Percentiles rank a stretch among this genome's conserved stretches.
These are phyloP conservation scores for Trichoderma harzianum DNA, from an alignment of 2,329 filamentous ascomycete species.

Conservation along the genomic window DNA sequence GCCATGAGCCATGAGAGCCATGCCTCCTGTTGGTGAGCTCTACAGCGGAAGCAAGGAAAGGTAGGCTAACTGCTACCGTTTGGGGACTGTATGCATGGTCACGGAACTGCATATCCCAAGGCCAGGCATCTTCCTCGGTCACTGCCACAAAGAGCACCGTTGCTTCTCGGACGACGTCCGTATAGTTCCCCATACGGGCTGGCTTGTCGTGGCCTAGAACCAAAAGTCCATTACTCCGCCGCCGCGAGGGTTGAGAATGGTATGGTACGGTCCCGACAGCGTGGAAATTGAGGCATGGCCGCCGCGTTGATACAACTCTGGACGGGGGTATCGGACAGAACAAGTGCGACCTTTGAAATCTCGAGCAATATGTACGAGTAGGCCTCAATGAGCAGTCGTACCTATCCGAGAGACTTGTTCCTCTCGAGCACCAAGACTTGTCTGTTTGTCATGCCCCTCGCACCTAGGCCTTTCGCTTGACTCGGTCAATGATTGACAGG, in stretches of 20 bases:
- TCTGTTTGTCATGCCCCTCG: background rate
- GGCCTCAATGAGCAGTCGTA: background rate
- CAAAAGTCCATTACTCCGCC: constrained; percentile 7
- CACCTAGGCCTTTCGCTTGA: background rate
- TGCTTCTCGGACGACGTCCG: constrained; percentile 3
- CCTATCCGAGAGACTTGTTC: background rate
- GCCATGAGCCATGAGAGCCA: background rate
- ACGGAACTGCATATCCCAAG: background rate
- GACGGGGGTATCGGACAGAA: background rate
- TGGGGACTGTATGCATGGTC: background rate
- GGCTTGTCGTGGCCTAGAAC: background rate
- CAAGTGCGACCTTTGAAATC: background rate
- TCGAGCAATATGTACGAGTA: background rate
- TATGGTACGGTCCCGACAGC: constrained; percentile 8
- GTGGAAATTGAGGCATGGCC: constrained; percentile 15
- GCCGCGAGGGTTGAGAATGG: constrained; percentile 1
- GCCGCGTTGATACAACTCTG: background rate
- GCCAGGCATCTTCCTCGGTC: background rate
- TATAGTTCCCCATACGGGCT: background rate
- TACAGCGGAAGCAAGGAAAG: background rate
- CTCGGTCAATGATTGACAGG: background rate
- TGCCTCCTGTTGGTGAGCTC: background rate
- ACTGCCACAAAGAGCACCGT: background rate
- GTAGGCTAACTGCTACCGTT: background rate
- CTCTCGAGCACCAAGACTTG: background rate